phyloP scores from a whole-genome alignment of 1,284 basidiomycete genomes.

The Rhodotorula sp. region DNA sequence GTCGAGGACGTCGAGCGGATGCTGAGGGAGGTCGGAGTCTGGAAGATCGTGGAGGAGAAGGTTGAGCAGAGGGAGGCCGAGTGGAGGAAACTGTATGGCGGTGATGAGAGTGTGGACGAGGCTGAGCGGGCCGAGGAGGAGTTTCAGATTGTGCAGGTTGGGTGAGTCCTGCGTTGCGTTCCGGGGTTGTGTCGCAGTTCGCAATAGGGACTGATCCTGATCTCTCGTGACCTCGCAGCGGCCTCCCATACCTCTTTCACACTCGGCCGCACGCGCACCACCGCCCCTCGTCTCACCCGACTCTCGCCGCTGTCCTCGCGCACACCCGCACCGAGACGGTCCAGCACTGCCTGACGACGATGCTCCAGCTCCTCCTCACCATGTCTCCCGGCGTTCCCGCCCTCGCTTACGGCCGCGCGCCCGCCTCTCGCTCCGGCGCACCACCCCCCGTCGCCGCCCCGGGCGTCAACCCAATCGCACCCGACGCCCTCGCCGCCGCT shows the following conservation, averaged over 20 bases:
- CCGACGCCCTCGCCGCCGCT: not conserved
- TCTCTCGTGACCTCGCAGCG: not conserved
- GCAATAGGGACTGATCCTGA: no score
- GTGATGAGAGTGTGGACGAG: not conserved
- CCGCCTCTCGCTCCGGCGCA: not conserved
- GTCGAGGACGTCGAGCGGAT: slow-evolving; percentile 4
- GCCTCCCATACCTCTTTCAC: slow-evolving; percentile 34
- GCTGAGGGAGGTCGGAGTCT: slow-evolving; percentile 27
- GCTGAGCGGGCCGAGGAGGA: not conserved
- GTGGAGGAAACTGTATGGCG: no score
- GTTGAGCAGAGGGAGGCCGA: not conserved
- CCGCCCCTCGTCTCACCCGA: not conserved
- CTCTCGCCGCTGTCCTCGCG: not conserved
- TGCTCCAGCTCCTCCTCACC: slow-evolving; percentile 36
- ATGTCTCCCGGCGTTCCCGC: slow-evolving; percentile 22
- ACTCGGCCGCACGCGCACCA: not conserved
- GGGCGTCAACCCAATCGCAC: not conserved
- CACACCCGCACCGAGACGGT: slow-evolving; percentile 22
- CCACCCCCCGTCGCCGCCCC: not conserved
- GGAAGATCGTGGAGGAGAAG: slow-evolving; percentile 16
- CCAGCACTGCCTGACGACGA: slow-evolving; percentile 21
- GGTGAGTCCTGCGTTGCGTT: slow-evolving; percentile 11
- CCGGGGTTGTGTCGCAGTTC: no score
- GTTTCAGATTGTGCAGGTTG: slow-evolving; percentile 29
- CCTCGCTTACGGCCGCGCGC: slow-evolving; percentile 24